Conservation (phyloP, 2,329 filamentous ascomycete genomes). For the Elsinoe perseae region DNA sequence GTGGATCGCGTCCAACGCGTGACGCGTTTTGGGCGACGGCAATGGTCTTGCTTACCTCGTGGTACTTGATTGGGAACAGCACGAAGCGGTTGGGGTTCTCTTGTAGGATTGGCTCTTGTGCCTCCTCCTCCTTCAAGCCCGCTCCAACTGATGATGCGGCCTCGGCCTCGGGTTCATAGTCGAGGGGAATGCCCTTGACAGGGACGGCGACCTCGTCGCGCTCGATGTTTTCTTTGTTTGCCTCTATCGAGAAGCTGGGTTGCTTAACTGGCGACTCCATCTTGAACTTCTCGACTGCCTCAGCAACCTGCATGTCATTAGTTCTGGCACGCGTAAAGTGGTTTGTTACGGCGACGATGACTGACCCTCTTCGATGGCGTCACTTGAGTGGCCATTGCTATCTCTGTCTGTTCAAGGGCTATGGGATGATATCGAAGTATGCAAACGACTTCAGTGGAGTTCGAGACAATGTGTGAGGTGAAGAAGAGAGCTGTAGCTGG, state of each 20-base stretch:
- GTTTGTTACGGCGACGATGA: conserved; percentile 32
- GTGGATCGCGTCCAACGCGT: conserved; percentile 62
- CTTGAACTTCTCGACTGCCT: conserved; percentile 78
- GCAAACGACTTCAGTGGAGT: not conserved
- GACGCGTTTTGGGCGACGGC: conserved; percentile 11
- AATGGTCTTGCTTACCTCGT: conserved; percentile 64
- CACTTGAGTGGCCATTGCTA: conserved; percentile 63
- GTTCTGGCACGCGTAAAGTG: conserved; percentile 31
- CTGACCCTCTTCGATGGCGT: conserved; percentile 67
- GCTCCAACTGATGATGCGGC: conserved; percentile 46
- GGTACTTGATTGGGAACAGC: conserved; percentile 97
- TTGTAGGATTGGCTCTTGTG: conserved; percentile 81
- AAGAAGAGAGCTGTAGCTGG: conserved; percentile 12
- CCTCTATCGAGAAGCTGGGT: conserved; percentile 61
- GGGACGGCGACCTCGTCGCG: conserved; percentile 51
- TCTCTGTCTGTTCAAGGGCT: conserved; percentile 13
- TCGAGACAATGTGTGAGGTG: conserved; percentile 15
- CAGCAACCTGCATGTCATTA: conserved; percentile 60
- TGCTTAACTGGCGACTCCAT: conserved; percentile 93
- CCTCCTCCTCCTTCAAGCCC: conserved; percentile 58
- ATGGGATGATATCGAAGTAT: conserved; percentile 16
- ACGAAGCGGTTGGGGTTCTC: conserved; percentile 97
- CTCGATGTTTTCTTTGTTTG: conserved; percentile 72
- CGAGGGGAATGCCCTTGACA: conserved; percentile 44
- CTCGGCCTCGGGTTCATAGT: conserved; percentile 28